phyloP scores from a whole-genome alignment of 306 rosid genomes.

The Vicia villosa region DNA sequence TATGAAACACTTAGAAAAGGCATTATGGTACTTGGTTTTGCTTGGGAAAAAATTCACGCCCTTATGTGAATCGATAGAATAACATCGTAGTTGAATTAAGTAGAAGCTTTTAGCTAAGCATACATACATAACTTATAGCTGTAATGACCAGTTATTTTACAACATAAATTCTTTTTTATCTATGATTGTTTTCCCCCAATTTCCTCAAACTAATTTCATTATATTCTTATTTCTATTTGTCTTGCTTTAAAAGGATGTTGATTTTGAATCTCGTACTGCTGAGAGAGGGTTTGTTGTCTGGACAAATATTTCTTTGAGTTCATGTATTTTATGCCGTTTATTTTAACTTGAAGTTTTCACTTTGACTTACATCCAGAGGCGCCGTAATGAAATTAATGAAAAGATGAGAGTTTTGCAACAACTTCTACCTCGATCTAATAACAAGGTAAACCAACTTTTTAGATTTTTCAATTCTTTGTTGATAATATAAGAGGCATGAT shows the following conservation, averaged over 20 bases:
- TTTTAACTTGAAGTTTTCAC: conserved; percentile 23
- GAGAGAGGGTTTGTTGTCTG: conserved; percentile 83
- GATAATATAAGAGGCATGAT: conserved; percentile 3
- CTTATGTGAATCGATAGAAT: too few relatives aligned
- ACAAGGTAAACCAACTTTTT: conserved; percentile 54
- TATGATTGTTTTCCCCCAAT: conserved; percentile 11
- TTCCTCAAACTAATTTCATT: not conserved
- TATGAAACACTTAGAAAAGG: too few relatives aligned
- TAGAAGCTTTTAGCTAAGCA: too few relatives aligned
- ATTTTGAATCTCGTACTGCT: conserved; percentile 81
- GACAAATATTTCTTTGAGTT: conserved; percentile 5
- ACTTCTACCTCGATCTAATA: conserved; percentile 89
- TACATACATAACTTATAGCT: too few relatives aligned
- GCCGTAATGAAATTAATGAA: conserved; percentile 92
- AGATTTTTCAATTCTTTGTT: not conserved
- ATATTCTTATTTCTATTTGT: conserved; percentile 23
- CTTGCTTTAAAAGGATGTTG: conserved; percentile 56
- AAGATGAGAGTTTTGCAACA: conserved; percentile 94
- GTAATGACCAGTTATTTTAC: too few relatives aligned
- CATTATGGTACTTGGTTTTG: too few relatives aligned
- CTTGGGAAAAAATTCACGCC: too few relatives aligned
- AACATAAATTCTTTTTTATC: too few relatives aligned
- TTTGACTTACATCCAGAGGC: conserved; percentile 62
- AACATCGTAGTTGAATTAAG: too few relatives aligned
- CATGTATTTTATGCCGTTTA: conserved; percentile 8